Percentiles rank a stretch among this genome's conserved stretches.
phyloP scores from a whole-genome alignment of 2,329 filamentous ascomycete species.

The Macrophomina pseudophaseolina region DNA sequence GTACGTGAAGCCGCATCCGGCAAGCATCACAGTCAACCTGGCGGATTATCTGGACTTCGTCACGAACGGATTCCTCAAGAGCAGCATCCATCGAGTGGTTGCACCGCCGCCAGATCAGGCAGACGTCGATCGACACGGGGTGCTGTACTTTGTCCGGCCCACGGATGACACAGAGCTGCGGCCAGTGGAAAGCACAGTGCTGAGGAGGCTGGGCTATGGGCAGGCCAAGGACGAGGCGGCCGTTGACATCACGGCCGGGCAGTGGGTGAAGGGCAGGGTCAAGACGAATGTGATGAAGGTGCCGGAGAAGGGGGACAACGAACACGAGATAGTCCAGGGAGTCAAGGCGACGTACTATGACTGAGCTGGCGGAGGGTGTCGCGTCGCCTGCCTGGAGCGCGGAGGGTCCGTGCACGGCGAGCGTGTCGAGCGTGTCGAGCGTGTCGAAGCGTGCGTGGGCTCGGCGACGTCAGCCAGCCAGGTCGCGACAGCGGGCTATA shows the following conservation, averaged over 20 bases:
- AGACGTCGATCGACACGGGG: constrained; percentile 39
- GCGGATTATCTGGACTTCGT: constrained; percentile 48
- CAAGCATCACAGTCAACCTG: constrained; percentile 37
- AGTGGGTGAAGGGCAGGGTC: constrained; percentile 17
- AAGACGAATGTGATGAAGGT: constrained; percentile 31
- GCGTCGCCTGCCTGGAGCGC: neutral
- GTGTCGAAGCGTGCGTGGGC: neutral
- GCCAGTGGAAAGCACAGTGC: constrained; percentile 28
- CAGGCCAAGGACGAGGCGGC: constrained; percentile 4
- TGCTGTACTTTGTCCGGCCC: constrained; percentile 38
- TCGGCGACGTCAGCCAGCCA: neutral
- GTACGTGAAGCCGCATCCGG: constrained; percentile 37
- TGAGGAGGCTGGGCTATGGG: constrained; percentile 40
- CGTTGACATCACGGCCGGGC: constrained; percentile 4
- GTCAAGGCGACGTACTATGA: constrained; percentile 21
- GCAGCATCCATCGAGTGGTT: constrained; percentile 52
- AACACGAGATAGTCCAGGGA: constrained; percentile 11
- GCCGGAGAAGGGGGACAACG: constrained; percentile 14
- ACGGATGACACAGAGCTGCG: constrained; percentile 9
- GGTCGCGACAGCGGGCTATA: neutral
- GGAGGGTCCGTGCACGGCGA: neutral
- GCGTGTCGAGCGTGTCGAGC: constrained; percentile 1
- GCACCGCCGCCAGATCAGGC: constrained; percentile 50
- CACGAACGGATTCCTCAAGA: constrained; percentile 55
- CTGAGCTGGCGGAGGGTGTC: neutral